Evolutionary conservation across 495 filamentous ascomycete genomes (phyloP), one percentile per base, ranked within the genome.

Genomic region (Hyaloscypha hepaticicola): DNA sequence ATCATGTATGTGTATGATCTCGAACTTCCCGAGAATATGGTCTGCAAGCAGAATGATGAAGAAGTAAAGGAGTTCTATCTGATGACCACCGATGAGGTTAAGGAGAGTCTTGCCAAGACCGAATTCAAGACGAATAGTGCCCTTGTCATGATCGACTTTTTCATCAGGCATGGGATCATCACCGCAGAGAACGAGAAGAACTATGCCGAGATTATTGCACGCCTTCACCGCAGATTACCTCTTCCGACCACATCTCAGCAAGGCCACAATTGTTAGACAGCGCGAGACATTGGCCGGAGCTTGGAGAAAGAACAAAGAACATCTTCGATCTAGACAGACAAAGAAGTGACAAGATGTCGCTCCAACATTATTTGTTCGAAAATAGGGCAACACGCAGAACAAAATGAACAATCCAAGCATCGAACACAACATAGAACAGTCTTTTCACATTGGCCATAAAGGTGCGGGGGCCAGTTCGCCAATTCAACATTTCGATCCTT

Each of bases 91-190:
- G 77, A 77, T 0, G 76, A 86, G 26, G 77, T 87, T 1, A 72
- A 74, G 55, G 61, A 60, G 24, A 78, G 77, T 0, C 66, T 88
- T 61, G 41, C 69, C 28, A 61, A 61, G 2, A 72, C 75, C 16
- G 77, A 83, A 71, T 88, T 88, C 71, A 87, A 85, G 70, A 75
- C 79, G 1, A 82, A 81, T 64, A 77, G 78, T 63, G 80, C 76
- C 12, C 66, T 78, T 5, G 79, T 83, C 33, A 61, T 83, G 52
- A 67, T 87, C 14, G 81, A 82, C 38, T 85, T 85, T 70, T 79
- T 87, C 25, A 74, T 87, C 33, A 66, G 80, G 33, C 83, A 86
- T 72, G 81, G 84, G 0, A 61, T 84, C 29, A 72, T 87, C 11
- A 83, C 67, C 1, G 60, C 73, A 0, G 81, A 84, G 59, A 79